phyloP scores from a whole-genome alignment of 2,329 filamentous ascomycete genomes.

The Cladobotryum mycophilum region DNA sequence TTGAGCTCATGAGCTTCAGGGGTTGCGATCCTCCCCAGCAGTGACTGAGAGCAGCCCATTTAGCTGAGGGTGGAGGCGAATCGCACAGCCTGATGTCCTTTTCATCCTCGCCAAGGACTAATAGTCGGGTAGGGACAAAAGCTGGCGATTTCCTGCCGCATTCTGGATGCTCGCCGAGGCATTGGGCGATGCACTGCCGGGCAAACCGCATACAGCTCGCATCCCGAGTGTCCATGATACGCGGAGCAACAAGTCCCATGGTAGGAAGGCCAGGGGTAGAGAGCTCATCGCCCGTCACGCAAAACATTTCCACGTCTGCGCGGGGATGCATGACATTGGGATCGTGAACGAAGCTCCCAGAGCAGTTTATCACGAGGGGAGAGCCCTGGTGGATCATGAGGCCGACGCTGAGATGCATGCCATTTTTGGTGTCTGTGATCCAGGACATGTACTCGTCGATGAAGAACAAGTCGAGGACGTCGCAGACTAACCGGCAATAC shows the following conservation, averaged over 20 bases:
- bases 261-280: neutral
- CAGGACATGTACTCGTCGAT: neutral
- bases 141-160: neutral
- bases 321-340: neutral
- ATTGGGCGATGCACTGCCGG: neutral
- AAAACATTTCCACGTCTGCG: neutral
- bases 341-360: neutral
- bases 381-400: neutral
- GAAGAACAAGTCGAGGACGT: conserved; percentile 6
- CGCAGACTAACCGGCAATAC: conserved; percentile 5
- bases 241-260: neutral
- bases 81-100: neutral
- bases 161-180: neutral
- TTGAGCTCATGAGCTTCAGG: conserved; percentile 1
- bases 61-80: neutral
- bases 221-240: neutral
- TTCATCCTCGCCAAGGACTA: neutral
- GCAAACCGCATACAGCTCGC: neutral
- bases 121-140: neutral
- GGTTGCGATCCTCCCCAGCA: conserved; percentile 1
- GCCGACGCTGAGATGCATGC: neutral
- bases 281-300: neutral
- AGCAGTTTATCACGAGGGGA: neutral
- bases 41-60: conserved; percentile 7
- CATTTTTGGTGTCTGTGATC: neutral